Percentiles rank a stretch among this genome's conserved stretches.
These are phyloP conservation scores for Nephelium lappaceum DNA, from an alignment of 345 rosid species.

Conservation along the genomic window DNA sequence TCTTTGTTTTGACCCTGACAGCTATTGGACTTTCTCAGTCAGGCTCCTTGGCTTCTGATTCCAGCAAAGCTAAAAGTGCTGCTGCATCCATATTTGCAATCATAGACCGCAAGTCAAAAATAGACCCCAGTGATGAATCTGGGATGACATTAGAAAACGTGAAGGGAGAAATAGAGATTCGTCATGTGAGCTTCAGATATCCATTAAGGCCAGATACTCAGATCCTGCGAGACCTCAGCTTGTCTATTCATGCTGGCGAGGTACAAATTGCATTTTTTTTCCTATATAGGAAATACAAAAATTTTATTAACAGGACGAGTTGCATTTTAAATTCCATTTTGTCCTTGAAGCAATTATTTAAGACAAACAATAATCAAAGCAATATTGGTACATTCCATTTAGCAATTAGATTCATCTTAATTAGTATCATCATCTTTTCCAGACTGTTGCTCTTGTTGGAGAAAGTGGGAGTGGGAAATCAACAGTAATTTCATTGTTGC, in stretches of 20 bases:
- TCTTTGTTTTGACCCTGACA: conserved; percentile 76
- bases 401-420: not conserved
- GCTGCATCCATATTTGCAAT: conserved; percentile 76
- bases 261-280: conserved; percentile 25
- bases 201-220: conserved; percentile 75
- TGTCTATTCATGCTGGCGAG: conserved; percentile 69
- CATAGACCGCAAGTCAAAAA: conserved; percentile 61
- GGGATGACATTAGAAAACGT: conserved; percentile 52
- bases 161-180: conserved; percentile 69
- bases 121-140: conserved; percentile 69
- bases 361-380: not conserved
- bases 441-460: conserved; percentile 86
- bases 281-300: too few relatives aligned
- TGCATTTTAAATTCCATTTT: not conserved
- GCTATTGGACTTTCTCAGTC: conserved; percentile 65
- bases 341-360: not conserved
- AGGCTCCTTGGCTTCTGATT: conserved; percentile 68
- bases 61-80: conserved; percentile 55
- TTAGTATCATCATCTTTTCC: conserved; percentile 14
- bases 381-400: not conserved
- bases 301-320: not conserved
- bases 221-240: conserved; percentile 60
- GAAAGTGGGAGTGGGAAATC: conserved; percentile 92
- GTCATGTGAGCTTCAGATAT: conserved; percentile 69
- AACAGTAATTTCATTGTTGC: conserved; percentile 65